A percentile compares a stretch with the other conserved stretches of the same genome.
Evolutionary conservation across 2,329 filamentous ascomycete species (phyloP).

Genomic region (Penicillium sp.): DNA sequence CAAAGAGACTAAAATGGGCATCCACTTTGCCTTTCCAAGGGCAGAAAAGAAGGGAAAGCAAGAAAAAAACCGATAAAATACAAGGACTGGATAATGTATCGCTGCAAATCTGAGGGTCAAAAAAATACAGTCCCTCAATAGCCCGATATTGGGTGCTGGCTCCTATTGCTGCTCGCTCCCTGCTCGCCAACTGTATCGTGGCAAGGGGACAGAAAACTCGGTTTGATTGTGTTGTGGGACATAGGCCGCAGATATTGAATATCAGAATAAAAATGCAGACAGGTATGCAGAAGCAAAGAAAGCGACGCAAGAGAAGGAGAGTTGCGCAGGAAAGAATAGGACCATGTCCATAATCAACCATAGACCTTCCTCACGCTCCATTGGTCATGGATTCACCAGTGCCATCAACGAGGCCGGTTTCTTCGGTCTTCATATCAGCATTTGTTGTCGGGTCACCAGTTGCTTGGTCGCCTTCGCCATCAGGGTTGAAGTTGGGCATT

Average conservation of each 20-base stretch:
- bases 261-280: background rate
- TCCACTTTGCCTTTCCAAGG: background rate
- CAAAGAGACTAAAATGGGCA: background rate
- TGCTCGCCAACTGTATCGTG: background rate
- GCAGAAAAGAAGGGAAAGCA: background rate
- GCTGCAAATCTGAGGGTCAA: background rate
- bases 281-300: background rate
- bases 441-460: slow-evolving; percentile 20
- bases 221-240: background rate
- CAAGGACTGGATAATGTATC: background rate
- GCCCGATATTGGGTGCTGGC: background rate
- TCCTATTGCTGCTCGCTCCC: background rate
- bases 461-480: slow-evolving; percentile 29
- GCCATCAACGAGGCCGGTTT: slow-evolving; percentile 33
- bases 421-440: slow-evolving; percentile 2
- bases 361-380: background rate
- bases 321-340: background rate
- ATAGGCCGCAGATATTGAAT: background rate
- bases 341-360: slow-evolving; percentile 28
- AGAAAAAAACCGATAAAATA: background rate
- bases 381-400: slow-evolving; percentile 15
- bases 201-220: background rate
- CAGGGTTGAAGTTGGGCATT: slow-evolving; percentile 20
- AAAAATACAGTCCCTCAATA: background rate
- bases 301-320: background rate